Evolutionary conservation across 225 moss, liverwort and hornwort species (phyloP), one percentile per base, ranked within the genome.

Genomic region (Pseudoscleropodium purum): DNA sequence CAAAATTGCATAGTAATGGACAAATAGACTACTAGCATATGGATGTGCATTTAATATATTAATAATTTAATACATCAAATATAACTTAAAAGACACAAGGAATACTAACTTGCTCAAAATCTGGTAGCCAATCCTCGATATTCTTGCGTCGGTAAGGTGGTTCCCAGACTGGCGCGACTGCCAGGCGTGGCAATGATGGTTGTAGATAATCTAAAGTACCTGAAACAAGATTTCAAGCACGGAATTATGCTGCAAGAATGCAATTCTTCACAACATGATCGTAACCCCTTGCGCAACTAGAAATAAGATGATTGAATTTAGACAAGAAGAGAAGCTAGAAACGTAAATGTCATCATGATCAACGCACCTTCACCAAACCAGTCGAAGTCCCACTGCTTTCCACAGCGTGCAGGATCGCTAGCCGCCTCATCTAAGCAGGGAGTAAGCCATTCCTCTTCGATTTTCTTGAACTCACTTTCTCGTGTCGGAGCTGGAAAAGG

Each of bases 351-450:
- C 75, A 88, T 82, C 75, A 85, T 76, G 41, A 67, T 85, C 83
- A 84, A 77, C 84, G 84, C 77, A 87, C 99, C 97, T 90, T 99
- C 96, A 79, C 93, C 94, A 93, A 97, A 97, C 99, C 99, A 99
- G 88, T 99, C 96, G 88, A 99, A 97, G 84, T 99, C 97, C 99
- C 99, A 99, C 90, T 92, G 90, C 86, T 96, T 97, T 91, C 99
- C 99, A 92, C 95, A 94, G 45, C 89, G 83, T 39, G 86, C 56
- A 73, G 93, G 96, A 90, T 95, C 96, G 88, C 94, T 94, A 82
- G 93, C 92, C 60, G 94, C 95, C 43, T 94, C 94, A 87, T 97
- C 96, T 57, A 99, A 92, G 85, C 91, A 91, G 81, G 96, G 95
- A 89, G 94, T 92, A 29, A 99, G 92, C 87, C 95, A 97, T 84